Evolutionary conservation across 306 rosid genomes (phyloP).

Genomic region (Vachellia collinsii): DNA sequence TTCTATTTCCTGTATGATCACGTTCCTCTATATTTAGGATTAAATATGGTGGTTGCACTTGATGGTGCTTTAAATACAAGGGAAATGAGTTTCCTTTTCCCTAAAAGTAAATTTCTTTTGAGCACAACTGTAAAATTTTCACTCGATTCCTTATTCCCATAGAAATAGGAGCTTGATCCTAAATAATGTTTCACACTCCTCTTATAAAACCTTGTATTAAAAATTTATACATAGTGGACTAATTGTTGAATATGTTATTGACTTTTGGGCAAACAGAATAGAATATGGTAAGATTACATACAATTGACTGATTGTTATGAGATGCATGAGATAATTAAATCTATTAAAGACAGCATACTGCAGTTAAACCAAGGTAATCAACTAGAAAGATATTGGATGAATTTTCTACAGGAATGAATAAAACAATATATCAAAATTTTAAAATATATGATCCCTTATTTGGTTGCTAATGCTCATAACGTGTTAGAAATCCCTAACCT

Average conservation of each 20-base stretch:
- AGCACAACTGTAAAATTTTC: slow-evolving; percentile 5
- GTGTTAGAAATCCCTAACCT: slow-evolving; percentile 15
- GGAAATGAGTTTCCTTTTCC: not conserved
- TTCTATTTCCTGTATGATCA: not conserved
- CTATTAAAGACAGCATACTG: not conserved
- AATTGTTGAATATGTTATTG: slow-evolving; percentile 8
- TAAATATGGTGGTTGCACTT: slow-evolving; percentile 20
- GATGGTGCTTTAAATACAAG: slow-evolving; percentile 2
- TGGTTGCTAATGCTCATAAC: not conserved
- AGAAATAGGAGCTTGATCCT: slow-evolving; percentile 30
- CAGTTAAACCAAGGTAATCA: slow-evolving; percentile 20
- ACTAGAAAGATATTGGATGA: slow-evolving; percentile 15
- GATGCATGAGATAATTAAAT: slow-evolving; percentile 13
- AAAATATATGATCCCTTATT: slow-evolving; percentile 31
- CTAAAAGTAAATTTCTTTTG: not conserved
- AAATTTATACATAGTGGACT: not conserved
- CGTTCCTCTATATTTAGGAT: slow-evolving; percentile 9
- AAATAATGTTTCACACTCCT: not conserved
- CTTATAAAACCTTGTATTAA: slow-evolving; percentile 2
- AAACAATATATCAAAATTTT: slow-evolving; percentile 9
- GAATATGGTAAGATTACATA: slow-evolving; percentile 7
- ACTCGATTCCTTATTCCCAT: slow-evolving; percentile 23
- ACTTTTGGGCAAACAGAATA: not conserved
- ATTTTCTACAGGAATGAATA: slow-evolving; percentile 9
- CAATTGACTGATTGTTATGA: not conserved